Conservation (phyloP, 148 eudicot genomes). For the Camellia sinensis region DNA sequence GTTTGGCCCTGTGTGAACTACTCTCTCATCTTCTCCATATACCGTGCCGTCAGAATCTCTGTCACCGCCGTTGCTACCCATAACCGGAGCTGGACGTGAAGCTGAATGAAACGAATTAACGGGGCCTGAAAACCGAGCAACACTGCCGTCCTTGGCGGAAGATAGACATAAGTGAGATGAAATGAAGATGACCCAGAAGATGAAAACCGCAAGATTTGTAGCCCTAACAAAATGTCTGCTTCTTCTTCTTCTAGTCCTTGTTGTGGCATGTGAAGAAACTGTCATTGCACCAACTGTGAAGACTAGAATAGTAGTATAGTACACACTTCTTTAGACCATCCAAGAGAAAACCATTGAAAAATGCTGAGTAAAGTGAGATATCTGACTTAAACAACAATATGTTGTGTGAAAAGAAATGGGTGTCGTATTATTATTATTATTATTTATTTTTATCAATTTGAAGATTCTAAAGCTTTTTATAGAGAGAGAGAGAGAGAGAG, state of each 20-base stretch:
- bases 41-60: neutral
- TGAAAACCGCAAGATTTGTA: conserved; percentile 16
- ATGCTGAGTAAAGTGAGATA: too few species aligned
- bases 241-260: conserved; percentile 15
- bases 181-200: conserved; percentile 28
- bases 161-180: conserved; percentile 25
- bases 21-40: conserved; percentile 44
- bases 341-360: too few species aligned
- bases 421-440: neutral
- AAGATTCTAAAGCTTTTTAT: neutral
- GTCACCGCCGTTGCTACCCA: neutral
- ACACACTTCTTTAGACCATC: too few species aligned
- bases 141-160: conserved; percentile 14
- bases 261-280: neutral
- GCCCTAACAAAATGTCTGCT: conserved; percentile 1
- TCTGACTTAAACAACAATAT: neutral
- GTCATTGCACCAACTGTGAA: conserved; percentile 23
- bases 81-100: neutral
- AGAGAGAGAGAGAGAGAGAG: conserved; percentile 16
- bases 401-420: neutral
- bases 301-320: too few species aligned
- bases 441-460: neutral
- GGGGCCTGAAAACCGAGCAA: conserved; percentile 12
- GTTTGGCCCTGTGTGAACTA: conserved; percentile 49
- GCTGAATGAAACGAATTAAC: conserved; percentile 12